These are phyloP conservation scores for Comarum palustre DNA, from an alignment of 306 rosid genomes.

Conservation along the genomic window DNA sequence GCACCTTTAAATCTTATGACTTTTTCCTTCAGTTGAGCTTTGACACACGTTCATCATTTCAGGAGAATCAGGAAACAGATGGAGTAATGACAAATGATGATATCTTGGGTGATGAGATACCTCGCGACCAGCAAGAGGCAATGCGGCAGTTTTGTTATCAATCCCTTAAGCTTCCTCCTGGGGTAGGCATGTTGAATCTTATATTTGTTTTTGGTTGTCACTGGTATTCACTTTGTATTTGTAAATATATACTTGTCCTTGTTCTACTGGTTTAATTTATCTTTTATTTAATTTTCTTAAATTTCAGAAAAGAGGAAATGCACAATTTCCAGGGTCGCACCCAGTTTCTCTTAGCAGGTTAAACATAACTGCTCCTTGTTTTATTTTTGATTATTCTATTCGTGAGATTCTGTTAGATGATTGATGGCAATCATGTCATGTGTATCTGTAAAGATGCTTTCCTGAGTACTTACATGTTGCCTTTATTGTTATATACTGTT, in stretches of 20 bases:
- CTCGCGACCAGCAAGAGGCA: constrained; percentile 83
- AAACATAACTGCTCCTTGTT: constrained; percentile 14
- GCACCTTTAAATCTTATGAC: background rate
- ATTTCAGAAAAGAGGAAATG: constrained; percentile 70
- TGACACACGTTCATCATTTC: constrained; percentile 20
- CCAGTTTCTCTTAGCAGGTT: constrained; percentile 96
- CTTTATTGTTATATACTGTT: background rate
- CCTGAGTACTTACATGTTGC: background rate
- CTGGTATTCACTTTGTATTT: background rate
- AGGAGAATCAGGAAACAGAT: constrained; percentile 65
- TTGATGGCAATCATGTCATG: background rate
- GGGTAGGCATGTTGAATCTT: constrained; percentile 50
- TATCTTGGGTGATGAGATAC: constrained; percentile 95
- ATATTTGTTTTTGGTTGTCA: constrained; percentile 10
- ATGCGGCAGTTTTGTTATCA: constrained; percentile 90
- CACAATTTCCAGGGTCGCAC: constrained; percentile 91
- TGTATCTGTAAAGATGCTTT: background rate
- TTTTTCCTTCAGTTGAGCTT: constrained; percentile 19
- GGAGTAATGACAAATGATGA: constrained; percentile 84
- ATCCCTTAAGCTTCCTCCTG: constrained; percentile 67
- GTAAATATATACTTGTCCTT: background rate
- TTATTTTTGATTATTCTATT: constrained; percentile 2
- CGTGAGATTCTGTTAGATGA: background rate
- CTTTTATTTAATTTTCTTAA: constrained; percentile 28
- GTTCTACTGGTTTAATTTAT: constrained; percentile 3